Percentiles rank a stretch among this genome's conserved stretches.
These are phyloP conservation scores for Penicillium longicatenatum DNA, from an alignment of 495 filamentous ascomycete genomes.

Conservation along the genomic window DNA sequence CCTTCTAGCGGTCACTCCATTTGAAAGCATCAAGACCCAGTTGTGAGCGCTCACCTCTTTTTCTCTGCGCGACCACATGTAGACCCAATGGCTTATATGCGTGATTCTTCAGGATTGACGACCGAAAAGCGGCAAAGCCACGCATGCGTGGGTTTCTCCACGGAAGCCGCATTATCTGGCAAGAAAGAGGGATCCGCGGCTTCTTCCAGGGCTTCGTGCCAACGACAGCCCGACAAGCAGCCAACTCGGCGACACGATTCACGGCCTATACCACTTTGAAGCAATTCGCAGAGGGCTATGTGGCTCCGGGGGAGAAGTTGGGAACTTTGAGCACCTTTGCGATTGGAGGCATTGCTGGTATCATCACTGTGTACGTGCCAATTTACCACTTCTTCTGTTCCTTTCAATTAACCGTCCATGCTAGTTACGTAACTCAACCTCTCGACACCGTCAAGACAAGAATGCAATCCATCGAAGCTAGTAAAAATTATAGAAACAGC, in stretches of 20 bases:
- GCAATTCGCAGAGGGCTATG: constrained; percentile 89
- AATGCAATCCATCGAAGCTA: constrained; percentile 96
- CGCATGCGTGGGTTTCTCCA: constrained; percentile 92
- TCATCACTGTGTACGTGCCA: constrained; percentile 83
- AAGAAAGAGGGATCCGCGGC: constrained; percentile 83
- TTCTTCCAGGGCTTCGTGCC: constrained; percentile 98
- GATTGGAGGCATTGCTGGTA: constrained; percentile 84
- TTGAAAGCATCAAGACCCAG: constrained; percentile 97
- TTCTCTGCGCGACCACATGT: background rate
- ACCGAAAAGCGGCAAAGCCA: constrained; percentile 84
- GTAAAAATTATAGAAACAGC: constrained; percentile 81
- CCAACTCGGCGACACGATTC: constrained; percentile 89
- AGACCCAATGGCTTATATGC: constrained; percentile 4
- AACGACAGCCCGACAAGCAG: constrained; percentile 90
- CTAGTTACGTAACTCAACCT: constrained; percentile 74
- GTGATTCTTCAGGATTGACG: constrained; percentile 71
- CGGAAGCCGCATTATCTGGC: constrained; percentile 80
- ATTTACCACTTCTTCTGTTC: background rate
- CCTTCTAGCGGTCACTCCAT: constrained; percentile 90
- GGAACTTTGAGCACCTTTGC: constrained; percentile 87
- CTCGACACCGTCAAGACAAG: constrained; percentile 95
- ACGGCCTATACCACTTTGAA: constrained; percentile 86
- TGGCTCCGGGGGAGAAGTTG: constrained; percentile 91
- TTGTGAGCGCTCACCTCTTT: constrained; percentile 50
- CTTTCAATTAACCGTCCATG: background rate